Percentiles rank a stretch among this genome's conserved stretches.
Evolutionary conservation across 2,329 filamentous ascomycete species (phyloP).

Genomic region (Helotiales sp.): DNA sequence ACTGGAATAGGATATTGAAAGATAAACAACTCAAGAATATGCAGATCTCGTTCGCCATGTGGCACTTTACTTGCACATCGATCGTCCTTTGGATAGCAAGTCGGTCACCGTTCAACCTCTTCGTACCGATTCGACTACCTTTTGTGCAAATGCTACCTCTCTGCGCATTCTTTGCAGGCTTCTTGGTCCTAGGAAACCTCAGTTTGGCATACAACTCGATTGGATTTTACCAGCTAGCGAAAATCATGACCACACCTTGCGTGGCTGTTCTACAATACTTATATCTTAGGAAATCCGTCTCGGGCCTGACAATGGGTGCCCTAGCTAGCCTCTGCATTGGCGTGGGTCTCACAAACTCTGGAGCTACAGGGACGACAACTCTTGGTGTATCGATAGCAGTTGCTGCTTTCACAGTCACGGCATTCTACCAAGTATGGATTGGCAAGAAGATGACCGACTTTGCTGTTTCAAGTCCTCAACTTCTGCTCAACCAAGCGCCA

Average conservation of each 20-base stretch:
- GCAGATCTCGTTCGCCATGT: conserved; percentile 48
- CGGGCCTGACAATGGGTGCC: conserved; percentile 40
- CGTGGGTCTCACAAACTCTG: conserved; percentile 44
- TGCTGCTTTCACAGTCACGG: conserved; percentile 44
- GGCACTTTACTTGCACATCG: conserved; percentile 46
- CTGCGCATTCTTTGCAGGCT: conserved; percentile 47
- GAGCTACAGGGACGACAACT: conserved; percentile 39
- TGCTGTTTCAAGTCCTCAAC: conserved; percentile 42
- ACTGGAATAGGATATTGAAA: conserved; percentile 40
- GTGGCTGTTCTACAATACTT: conserved; percentile 47
- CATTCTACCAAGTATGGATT: conserved; percentile 49
- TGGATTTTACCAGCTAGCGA: conserved; percentile 48
- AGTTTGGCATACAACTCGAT: conserved; percentile 47
- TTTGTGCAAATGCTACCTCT: conserved; percentile 45
- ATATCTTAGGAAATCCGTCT: conserved; percentile 43
- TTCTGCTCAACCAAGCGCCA: conserved; percentile 46
- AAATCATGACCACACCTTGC: conserved; percentile 48
- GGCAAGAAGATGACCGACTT: conserved; percentile 49
- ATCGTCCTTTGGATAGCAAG: conserved; percentile 44
- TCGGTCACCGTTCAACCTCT: conserved; percentile 43
- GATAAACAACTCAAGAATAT: conserved; percentile 44
- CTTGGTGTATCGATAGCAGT: conserved; percentile 44
- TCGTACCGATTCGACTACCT: conserved; percentile 44
- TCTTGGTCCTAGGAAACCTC: conserved; percentile 46
- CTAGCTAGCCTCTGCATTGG: conserved; percentile 44